Percentiles rank a stretch among this genome's conserved stretches.
These are phyloP conservation scores for Euphorbia lathyris DNA, from an alignment of 345 rosid species.

Conservation along the genomic window DNA sequence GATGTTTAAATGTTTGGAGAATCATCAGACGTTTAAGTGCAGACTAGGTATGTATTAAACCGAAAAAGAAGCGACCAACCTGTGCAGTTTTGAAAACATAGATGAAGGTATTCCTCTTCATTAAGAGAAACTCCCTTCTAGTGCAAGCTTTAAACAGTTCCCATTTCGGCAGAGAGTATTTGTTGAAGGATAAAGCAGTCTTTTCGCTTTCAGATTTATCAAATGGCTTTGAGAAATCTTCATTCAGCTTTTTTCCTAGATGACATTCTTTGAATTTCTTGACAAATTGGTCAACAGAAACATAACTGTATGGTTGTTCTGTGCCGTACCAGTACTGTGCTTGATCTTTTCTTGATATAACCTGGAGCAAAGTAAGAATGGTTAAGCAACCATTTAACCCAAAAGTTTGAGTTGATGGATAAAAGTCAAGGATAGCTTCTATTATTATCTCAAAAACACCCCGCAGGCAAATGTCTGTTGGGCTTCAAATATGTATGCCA, in stretches of 20 bases:
- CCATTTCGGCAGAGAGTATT: constrained; percentile 47
- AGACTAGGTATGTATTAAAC: no score
- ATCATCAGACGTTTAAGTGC: no score
- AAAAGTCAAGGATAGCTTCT: no score
- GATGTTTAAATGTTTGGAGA: no score
- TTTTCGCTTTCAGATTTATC: constrained; percentile 37
- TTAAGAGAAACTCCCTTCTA: constrained; percentile 56
- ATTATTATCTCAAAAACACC: no score
- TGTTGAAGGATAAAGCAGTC: constrained; percentile 37
- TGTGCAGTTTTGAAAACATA: constrained; percentile 51
- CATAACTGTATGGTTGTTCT: constrained; percentile 31
- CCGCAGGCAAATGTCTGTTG: no score
- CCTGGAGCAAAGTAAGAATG: constrained; percentile 32
- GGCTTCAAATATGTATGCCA: no score
- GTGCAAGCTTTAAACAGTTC: constrained; percentile 56
- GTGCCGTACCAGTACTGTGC: constrained; percentile 46
- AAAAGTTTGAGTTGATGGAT: no score
- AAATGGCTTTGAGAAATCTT: constrained; percentile 35
- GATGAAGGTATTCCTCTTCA: constrained; percentile 59
- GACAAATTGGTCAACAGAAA: constrained; percentile 38
- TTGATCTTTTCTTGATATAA: constrained; percentile 63
- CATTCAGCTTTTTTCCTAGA: constrained; percentile 32
- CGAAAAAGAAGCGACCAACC: constrained; percentile 24
- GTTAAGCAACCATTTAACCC: background rate
- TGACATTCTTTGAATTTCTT: constrained; percentile 36